Percentiles rank a stretch among this genome's conserved stretches.
Evolutionary conservation across 2,329 filamentous ascomycete genomes (phyloP).

Genomic region (Fusarium algeriense): DNA sequence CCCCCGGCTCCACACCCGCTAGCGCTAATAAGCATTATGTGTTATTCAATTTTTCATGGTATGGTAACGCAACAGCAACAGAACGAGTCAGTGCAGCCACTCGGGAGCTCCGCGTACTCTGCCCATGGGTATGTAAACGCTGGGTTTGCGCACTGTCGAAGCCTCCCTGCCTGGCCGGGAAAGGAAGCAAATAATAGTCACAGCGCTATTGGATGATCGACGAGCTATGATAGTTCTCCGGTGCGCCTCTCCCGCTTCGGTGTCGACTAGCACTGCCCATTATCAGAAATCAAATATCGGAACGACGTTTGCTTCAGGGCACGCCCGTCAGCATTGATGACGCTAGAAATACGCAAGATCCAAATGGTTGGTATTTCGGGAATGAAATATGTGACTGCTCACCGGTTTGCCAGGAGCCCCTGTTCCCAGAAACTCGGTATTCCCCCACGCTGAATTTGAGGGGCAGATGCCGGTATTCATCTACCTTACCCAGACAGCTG

Average conservation of each 20-base stretch:
- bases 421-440: slow-evolving; percentile 37
- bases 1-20: slow-evolving; percentile 1
- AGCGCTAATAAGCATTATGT: slow-evolving; percentile 1
- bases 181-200: slow-evolving; percentile 1
- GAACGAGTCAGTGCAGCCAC: slow-evolving; percentile 18
- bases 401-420: slow-evolving; percentile 41
- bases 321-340: slow-evolving; percentile 24
- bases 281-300: slow-evolving; percentile 33
- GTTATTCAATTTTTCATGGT: slow-evolving; percentile 1
- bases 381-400: slow-evolving; percentile 40
- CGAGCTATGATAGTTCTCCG: slow-evolving; percentile 6
- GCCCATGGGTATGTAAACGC: slow-evolving; percentile 8
- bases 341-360: slow-evolving; percentile 15
- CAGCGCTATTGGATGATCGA: slow-evolving; percentile 6
- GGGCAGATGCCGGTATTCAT: slow-evolving; percentile 20
- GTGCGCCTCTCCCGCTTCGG: slow-evolving; percentile 17
- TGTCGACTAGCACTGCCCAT: slow-evolving; percentile 12
- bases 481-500: neutral
- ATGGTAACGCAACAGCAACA: slow-evolving; percentile 27
- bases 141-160: slow-evolving; percentile 11
- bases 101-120: slow-evolving; percentile 33
- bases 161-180: neutral
- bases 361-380: slow-evolving; percentile 34
- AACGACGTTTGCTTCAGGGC: slow-evolving; percentile 5
- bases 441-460: slow-evolving; percentile 34